Percentiles rank a stretch among this genome's conserved stretches.
These are phyloP conservation scores for Madurella mycetomatis DNA, from an alignment of 2,329 filamentous ascomycete species.

Conservation along the genomic window DNA sequence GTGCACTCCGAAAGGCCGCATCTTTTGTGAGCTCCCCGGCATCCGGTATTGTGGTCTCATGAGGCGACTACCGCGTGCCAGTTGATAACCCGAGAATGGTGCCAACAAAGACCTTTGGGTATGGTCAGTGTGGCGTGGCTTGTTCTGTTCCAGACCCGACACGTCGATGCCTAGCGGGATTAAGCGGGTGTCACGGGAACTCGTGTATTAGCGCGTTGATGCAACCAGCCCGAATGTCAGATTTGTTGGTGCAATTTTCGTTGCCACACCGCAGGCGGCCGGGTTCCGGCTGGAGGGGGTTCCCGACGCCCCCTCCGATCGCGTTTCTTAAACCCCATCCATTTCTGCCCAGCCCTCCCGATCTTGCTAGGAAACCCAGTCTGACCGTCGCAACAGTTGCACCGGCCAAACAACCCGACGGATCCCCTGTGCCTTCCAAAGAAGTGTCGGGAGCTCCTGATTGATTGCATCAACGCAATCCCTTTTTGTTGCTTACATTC, in stretches of 20 bases:
- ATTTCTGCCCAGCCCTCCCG: constrained; percentile 15
- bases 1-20: no score
- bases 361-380: not conserved
- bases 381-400: not conserved
- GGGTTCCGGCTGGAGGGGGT: constrained; percentile 14
- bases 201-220: constrained; percentile 24
- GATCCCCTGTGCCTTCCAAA: no score
- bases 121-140: no score
- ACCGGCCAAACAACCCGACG: not conserved
- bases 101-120: constrained; percentile 1
- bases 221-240: not conserved
- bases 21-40: no score
- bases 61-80: not conserved
- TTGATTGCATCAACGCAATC: not conserved
- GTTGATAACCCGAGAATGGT: not conserved
- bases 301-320: constrained; percentile 11
- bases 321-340: constrained; percentile 23
- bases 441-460: not conserved
- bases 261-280: constrained; percentile 19
- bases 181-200: constrained; percentile 20
- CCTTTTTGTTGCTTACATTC: not conserved
- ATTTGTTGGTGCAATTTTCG: constrained; percentile 11
- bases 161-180: constrained; percentile 14
- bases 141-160: not conserved
- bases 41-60: no score